Percentiles rank a stretch among this genome's conserved stretches.
These are phyloP conservation scores for Ascosphaera acerosa DNA, from an alignment of 2,329 filamentous ascomycete species.

Conservation along the genomic window DNA sequence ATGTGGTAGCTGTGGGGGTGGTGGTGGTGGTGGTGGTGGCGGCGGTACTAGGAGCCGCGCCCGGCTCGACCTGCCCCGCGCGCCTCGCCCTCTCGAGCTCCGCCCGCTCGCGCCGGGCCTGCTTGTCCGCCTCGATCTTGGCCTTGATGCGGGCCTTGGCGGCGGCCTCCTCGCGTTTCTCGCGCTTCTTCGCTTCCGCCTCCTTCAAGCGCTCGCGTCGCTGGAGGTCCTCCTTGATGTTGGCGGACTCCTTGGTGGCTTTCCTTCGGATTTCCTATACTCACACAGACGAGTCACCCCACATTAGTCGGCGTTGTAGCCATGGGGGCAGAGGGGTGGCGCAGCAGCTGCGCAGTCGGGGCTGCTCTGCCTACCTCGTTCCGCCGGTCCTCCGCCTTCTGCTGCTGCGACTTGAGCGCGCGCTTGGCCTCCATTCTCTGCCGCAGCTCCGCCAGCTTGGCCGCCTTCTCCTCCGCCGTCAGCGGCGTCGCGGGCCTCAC, in stretches of 20 bases:
- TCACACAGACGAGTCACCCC: not conserved
- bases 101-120: constrained; percentile 60
- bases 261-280: constrained; percentile 46
- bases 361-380: constrained; percentile 7
- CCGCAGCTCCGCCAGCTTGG: constrained; percentile 27
- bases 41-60: constrained; percentile 21
- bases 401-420: constrained; percentile 5
- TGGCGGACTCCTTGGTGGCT: constrained; percentile 67
- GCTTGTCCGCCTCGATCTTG: constrained; percentile 86
- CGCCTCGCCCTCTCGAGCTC: constrained; percentile 65
- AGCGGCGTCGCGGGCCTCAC: too few species aligned
- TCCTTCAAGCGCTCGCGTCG: constrained; percentile 85
- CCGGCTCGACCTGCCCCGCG: constrained; percentile 39
- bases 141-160: constrained; percentile 77
- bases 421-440: constrained; percentile 6
- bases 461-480: constrained; percentile 74
- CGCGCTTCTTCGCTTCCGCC: constrained; percentile 57
- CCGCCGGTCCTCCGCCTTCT: constrained; percentile 6
- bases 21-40: constrained; percentile 24
- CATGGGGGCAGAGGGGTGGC: constrained; percentile 6
- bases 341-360: not conserved
- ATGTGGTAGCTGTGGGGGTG: constrained; percentile 33
- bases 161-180: constrained; percentile 64
- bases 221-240: constrained; percentile 67
- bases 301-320: not conserved